These are phyloP conservation scores for Penicillium sp. DNA, from an alignment of 2,329 filamentous ascomycete genomes.

Conservation along the genomic window DNA sequence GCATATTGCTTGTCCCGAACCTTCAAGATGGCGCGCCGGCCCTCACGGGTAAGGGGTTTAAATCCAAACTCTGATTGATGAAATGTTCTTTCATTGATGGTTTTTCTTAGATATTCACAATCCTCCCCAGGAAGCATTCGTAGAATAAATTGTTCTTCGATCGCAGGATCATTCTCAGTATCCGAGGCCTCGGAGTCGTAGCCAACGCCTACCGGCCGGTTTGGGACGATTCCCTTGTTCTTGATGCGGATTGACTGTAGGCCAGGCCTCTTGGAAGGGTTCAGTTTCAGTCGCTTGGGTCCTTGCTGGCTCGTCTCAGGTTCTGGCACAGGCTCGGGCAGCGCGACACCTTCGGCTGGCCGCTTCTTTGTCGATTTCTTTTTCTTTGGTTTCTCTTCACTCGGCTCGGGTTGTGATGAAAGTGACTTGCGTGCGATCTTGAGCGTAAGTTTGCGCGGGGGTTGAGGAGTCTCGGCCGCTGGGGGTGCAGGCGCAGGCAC, in stretches of 20 bases:
- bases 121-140: conserved; percentile 85
- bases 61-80: conserved; percentile 77
- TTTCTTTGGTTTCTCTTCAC: conserved; percentile 31
- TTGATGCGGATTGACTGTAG: conserved; percentile 58
- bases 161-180: conserved; percentile 78
- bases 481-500: conserved; percentile 19
- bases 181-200: conserved; percentile 97
- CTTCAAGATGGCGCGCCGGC: conserved; percentile 69
- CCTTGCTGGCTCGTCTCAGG: conserved; percentile 27
- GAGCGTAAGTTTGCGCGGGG: conserved; percentile 42
- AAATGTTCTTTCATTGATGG: conserved; percentile 74
- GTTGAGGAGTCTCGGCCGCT: conserved; percentile 30
- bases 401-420: conserved; percentile 14
- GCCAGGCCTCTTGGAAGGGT: conserved; percentile 39
- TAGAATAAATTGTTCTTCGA: conserved; percentile 86
- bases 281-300: conserved; percentile 42
- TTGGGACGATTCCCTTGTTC: conserved; percentile 65
- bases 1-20: conserved; percentile 72
- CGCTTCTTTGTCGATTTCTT: conserved; percentile 43
- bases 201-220: conserved; percentile 75
- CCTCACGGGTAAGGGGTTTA: conserved; percentile 69
- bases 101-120: conserved; percentile 75
- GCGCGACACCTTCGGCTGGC: conserved; percentile 31
- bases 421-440: conserved; percentile 40
- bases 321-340: conserved; percentile 29